Evolutionary conservation across 805 yeast species (phyloP).

Genomic region (Ogataea methanolica): DNA sequence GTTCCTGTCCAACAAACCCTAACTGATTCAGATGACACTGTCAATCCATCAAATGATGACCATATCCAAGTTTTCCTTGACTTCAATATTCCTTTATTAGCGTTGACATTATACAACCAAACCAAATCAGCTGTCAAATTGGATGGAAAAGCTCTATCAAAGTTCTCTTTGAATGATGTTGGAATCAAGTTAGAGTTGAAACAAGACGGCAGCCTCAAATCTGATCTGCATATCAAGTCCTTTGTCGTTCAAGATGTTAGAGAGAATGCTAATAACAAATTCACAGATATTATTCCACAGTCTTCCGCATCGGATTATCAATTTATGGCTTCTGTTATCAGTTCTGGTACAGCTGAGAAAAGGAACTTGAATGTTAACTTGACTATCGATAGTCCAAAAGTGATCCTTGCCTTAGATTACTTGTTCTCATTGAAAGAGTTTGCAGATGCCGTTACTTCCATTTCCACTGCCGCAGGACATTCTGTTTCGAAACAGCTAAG

Average conservation of each 20-base stretch:
- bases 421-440: slow-evolving; percentile 70
- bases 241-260: slow-evolving; percentile 78
- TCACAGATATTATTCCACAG: slow-evolving; percentile 77
- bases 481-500: neutral
- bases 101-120: slow-evolving; percentile 55
- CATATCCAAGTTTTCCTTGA: slow-evolving; percentile 37
- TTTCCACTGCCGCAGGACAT: neutral
- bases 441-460: slow-evolving; percentile 36
- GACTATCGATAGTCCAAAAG: slow-evolving; percentile 74
- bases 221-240: slow-evolving; percentile 63
- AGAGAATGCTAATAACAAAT: slow-evolving; percentile 55
- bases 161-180: slow-evolving; percentile 55
- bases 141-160: slow-evolving; percentile 43
- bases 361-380: slow-evolving; percentile 47
- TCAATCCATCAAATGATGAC: slow-evolving; percentile 12
- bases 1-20: neutral
- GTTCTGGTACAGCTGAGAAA: slow-evolving; percentile 35
- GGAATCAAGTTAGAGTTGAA: slow-evolving; percentile 47
- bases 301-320: slow-evolving; percentile 61
- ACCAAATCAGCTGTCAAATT: slow-evolving; percentile 37
- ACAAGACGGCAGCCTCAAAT: slow-evolving; percentile 49
- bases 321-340: slow-evolving; percentile 51
- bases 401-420: slow-evolving; percentile 82
- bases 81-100: slow-evolving; percentile 58
- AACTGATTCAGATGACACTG: neutral